Conservation (phyloP, 768 basidiomycete species). For the Tylopilus sp. region DNA sequence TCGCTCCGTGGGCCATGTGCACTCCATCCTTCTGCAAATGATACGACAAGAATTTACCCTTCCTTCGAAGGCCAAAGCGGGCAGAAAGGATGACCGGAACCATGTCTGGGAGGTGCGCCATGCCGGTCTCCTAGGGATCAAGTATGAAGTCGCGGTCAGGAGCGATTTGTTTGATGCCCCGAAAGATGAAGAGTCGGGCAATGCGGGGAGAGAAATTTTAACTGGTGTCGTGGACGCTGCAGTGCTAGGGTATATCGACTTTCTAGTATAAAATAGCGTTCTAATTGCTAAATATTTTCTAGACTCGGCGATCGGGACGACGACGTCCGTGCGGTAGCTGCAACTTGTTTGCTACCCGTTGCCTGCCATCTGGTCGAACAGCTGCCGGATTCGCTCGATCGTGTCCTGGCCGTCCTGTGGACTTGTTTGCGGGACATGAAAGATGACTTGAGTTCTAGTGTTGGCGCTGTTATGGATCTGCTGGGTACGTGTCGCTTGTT, state of each 20-base stretch:
- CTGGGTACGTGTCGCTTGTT: constrained; percentile 53
- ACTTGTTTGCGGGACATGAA: constrained; percentile 88
- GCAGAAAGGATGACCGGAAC: constrained; percentile 36
- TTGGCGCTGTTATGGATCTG: constrained; percentile 96
- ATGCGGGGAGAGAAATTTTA: constrained; percentile 56
- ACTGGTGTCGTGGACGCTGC: constrained; percentile 87
- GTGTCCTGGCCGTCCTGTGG: constrained; percentile 85
- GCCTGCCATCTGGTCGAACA: constrained; percentile 73
- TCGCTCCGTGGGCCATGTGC: constrained; percentile 76
- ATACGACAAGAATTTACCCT: constrained; percentile 80
- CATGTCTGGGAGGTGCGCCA: constrained; percentile 98
- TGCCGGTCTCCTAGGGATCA: constrained; percentile 95
- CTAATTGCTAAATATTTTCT: constrained; percentile 11
- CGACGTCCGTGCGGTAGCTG: constrained; percentile 94
- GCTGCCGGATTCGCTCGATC: constrained; percentile 66
- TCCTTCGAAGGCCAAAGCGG: constrained; percentile 32
- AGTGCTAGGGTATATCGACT: constrained; percentile 66
- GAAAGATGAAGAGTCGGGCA: constrained; percentile 33
- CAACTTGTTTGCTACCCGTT: constrained; percentile 88
- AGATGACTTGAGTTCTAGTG: constrained; percentile 94
- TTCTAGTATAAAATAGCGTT: neutral
- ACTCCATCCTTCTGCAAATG: constrained; percentile 86
- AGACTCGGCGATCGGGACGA: constrained; percentile 91
- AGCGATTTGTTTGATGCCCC: constrained; percentile 64
- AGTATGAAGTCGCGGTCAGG: constrained; percentile 96